Base-by-base conservation (phyloP, 1,284 basidiomycete genomes). In the Cryptococcus sp. region DNA sequence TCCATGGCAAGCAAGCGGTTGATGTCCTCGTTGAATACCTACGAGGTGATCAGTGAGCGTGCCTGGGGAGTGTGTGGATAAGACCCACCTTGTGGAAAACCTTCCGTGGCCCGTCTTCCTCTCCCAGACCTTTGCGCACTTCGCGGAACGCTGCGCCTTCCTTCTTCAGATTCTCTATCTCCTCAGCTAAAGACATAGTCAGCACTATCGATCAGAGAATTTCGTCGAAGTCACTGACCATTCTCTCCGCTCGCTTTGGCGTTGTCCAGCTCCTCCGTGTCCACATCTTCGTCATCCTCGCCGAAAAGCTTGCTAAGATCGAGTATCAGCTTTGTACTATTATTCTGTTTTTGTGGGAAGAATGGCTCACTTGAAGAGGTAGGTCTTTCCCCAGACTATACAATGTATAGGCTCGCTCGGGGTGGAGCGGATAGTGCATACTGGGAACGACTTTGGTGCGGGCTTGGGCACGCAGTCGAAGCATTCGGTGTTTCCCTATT, bases 351-450 rank as follows among this genome's bases (percentile, higher is more conserved):
- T 58, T 1, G 38, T 10, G 38, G 16, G 6, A 20, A 42, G 20
- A 23, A n/a, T 16, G n/a, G 80, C 88, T 75, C 68, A 93, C 93
- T 88, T 87, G 67, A 99, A 87, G n/a, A 99, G 86, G 81, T 98
- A 99, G 67, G 87, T 94, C 78, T 99, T 99, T 35, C 92, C 93
- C 96, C 96, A 99, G 0, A 98, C 95, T 57, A 99, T 98, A 74
- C 94, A 99, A 74, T 99, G 96, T 50, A 99, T 96, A 0, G 96
- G 93, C 63, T 95, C 93, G 55, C 90, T 93, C 0, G 96, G 96
- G 0, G 96, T 99, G 1, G 93, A 93, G 48, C 96, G 88, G 69
- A 99, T 99, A 0, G 96, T 99, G 80, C 96, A 99, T 2, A 99
- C 94, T 0, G 96, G 95, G 74, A 92, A 99, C 0, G 91, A 90